Conservation (phyloP, 176 grass and related monocot species). For the Melocanna baccifera region DNA sequence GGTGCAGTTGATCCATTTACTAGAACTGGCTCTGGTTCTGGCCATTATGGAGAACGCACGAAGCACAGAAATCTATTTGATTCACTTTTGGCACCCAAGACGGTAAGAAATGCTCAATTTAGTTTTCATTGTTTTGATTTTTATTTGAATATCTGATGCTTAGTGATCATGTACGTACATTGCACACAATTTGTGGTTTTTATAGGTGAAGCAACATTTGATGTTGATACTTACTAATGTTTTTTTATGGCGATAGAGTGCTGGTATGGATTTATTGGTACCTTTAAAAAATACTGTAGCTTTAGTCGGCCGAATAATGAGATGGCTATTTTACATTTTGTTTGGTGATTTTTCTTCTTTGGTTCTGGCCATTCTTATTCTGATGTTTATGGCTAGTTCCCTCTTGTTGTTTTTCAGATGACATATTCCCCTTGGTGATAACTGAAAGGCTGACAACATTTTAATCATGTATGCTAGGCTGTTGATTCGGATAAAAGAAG, state of each 20-base stretch:
- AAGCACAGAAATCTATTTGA: slow-evolving; percentile 63
- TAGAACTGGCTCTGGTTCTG: slow-evolving; percentile 61
- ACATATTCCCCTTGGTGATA: not conserved
- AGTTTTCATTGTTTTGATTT: slow-evolving; percentile 20
- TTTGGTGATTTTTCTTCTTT: not conserved
- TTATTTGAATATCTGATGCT: not conserved
- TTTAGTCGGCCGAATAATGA: not conserved
- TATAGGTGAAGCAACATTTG: not conserved
- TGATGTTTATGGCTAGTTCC: not conserved
- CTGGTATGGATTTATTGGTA: not conserved
- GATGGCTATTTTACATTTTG: not conserved
- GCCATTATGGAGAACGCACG: slow-evolving; percentile 51
- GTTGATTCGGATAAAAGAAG: slow-evolving; percentile 53
- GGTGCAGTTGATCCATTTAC: slow-evolving; percentile 53
- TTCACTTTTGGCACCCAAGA: slow-evolving; percentile 48
- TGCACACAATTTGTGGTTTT: not conserved
- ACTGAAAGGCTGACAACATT: not conserved
- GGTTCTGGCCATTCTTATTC: not conserved
- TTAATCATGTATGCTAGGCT: slow-evolving; percentile 38
- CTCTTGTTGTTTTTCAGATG: not conserved
- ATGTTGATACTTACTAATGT: not conserved
- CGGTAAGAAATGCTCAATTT: slow-evolving; percentile 33
- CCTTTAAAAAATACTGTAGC: not conserved
- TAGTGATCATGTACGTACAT: not conserved
- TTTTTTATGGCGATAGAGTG: not conserved